A percentile compares a stretch with the other conserved stretches of the same genome.
Conservation (phyloP, 208 protist genomes). For the Naegleria lovaniensis region DNA sequence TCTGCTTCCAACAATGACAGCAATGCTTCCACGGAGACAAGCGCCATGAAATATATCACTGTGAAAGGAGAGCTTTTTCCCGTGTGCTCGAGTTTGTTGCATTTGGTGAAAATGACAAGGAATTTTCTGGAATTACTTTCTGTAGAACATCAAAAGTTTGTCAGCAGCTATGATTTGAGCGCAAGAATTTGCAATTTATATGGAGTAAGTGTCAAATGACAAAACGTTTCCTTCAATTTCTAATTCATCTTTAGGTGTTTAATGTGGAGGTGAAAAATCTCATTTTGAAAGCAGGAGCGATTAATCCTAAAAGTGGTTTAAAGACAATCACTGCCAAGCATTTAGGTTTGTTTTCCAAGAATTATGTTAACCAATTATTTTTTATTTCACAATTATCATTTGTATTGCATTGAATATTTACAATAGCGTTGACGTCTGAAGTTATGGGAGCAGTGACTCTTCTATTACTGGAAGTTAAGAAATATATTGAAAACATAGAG, state of each 20-base stretch:
- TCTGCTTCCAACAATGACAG: not conserved
- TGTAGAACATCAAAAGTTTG: not conserved
- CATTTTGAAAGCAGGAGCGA: not conserved
- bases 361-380: no score
- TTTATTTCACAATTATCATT: no score
- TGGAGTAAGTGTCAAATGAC: not conserved
- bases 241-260: not conserved
- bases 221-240: not conserved
- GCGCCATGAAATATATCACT: not conserved
- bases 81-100: not conserved
- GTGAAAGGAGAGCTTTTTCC: not conserved
- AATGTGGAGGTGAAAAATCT: not conserved
- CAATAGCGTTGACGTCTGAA: not conserved
- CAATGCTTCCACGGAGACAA: not conserved
- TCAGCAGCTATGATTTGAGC: not conserved
- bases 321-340: constrained; percentile 5
- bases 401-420: no score
- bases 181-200: not conserved
- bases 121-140: not conserved
- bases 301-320: not conserved
- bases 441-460: not conserved
- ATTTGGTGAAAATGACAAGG: not conserved
- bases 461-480: not conserved
- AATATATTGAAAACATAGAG: not conserved
- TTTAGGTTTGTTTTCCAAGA: not conserved